Conservation (phyloP, 2,329 filamentous ascomycete species). For the Apiospora marii region DNA sequence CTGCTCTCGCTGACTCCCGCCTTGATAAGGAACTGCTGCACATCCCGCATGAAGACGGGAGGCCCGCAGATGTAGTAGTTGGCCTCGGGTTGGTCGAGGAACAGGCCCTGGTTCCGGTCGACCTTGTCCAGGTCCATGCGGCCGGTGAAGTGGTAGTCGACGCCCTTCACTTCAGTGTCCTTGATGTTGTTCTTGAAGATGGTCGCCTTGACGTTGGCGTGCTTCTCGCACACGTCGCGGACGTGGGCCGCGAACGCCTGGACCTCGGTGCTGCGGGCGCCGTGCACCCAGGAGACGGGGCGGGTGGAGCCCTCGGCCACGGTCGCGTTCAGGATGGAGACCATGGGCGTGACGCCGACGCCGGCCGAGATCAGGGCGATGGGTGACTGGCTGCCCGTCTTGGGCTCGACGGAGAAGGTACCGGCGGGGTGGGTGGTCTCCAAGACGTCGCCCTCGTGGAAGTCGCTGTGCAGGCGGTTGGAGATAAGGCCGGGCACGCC, state of each 20-base stretch:
- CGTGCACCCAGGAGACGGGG: conserved; percentile 70
- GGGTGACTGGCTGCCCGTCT: conserved; percentile 54
- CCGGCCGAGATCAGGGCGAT: conserved; percentile 73
- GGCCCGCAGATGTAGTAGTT: conserved; percentile 80
- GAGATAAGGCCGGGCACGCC: conserved; percentile 58
- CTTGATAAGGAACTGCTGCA: conserved; percentile 58
- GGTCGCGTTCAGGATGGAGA: conserved; percentile 66
- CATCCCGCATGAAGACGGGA: conserved; percentile 71
- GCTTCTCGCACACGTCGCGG: conserved; percentile 48
- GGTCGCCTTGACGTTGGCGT: conserved; percentile 57
- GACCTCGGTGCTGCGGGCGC: conserved; percentile 56
- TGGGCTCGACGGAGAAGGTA: conserved; percentile 67
- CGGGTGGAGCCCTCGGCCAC: conserved; percentile 44
- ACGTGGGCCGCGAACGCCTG: conserved; percentile 65
- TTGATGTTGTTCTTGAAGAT: conserved; percentile 65
- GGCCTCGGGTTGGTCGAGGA: conserved; percentile 59
- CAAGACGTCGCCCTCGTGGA: conserved; percentile 59
- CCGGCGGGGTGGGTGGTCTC: conserved; percentile 64
- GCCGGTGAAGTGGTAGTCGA: conserved; percentile 67
- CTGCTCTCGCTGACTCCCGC: conserved; percentile 65
- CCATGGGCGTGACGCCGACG: conserved; percentile 72
- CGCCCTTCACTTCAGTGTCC: conserved; percentile 53
- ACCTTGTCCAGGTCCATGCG: conserved; percentile 66
- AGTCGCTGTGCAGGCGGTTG: conserved; percentile 58
- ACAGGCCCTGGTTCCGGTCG: conserved; percentile 60